Percentiles rank a stretch among this genome's conserved stretches.
These are phyloP conservation scores for Phytophthora parvispora DNA, from an alignment of 352 stramenopile species.

Conservation along the genomic window DNA sequence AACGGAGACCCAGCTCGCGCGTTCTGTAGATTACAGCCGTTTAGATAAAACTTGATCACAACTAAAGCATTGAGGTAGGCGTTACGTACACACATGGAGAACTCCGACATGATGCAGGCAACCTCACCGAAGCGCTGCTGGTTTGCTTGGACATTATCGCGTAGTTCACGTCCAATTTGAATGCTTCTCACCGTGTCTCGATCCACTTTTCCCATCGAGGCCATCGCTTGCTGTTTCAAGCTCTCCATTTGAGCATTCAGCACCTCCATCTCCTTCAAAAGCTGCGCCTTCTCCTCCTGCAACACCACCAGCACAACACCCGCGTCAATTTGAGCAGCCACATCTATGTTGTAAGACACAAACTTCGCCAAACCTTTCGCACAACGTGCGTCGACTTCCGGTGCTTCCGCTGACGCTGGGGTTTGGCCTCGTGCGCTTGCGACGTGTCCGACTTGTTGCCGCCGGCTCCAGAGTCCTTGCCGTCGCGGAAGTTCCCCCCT, in stretches of 20 bases:
- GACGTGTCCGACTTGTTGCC: background rate
- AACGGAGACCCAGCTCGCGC: conserved; percentile 22
- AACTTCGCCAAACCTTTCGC: conserved; percentile 33
- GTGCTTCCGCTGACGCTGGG: conserved; percentile 22
- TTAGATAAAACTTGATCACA: no score
- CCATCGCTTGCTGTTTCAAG: conserved; percentile 36
- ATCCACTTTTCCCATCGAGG: conserved; percentile 16
- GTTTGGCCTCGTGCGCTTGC: background rate
- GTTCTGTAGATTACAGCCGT: no score
- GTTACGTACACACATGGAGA: conserved; percentile 24
- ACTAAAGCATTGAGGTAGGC: no score
- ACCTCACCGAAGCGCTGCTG: conserved; percentile 37
- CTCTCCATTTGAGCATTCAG: conserved; percentile 33
- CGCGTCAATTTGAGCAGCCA: no score
- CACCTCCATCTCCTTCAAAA: conserved; percentile 33
- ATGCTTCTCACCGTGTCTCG: conserved; percentile 13
- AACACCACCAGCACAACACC: background rate
- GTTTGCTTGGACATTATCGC: conserved; percentile 35
- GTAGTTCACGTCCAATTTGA: conserved; percentile 26
- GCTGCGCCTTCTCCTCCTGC: conserved; percentile 44
- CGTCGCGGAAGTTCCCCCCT: background rate
- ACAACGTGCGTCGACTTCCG: conserved; percentile 32
- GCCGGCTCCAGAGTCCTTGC: background rate
- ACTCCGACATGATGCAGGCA: conserved; percentile 44
- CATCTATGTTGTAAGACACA: no score